Conservation (phyloP, 2,329 filamentous ascomycete genomes). For the Didymellaceae sp. region DNA sequence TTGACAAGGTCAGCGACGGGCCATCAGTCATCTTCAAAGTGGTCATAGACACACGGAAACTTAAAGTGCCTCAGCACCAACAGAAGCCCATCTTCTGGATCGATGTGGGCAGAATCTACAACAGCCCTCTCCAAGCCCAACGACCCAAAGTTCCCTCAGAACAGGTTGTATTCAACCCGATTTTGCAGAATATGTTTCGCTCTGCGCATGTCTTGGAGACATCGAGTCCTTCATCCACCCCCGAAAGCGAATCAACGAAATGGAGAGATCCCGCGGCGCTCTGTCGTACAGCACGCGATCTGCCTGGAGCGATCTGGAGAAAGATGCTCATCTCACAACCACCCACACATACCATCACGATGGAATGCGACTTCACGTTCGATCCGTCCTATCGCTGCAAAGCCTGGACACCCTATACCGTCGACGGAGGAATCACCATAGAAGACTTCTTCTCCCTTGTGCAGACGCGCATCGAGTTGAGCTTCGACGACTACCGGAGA, state of each 20-base stretch:
- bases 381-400: constrained; percentile 19
- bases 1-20: constrained; percentile 6
- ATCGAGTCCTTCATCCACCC: not conserved
- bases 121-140: not conserved
- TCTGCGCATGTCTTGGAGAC: constrained; percentile 6
- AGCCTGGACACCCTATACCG: constrained; percentile 17
- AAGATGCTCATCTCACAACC: constrained; percentile 18
- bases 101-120: constrained; percentile 7
- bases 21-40: constrained; percentile 18
- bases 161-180: constrained; percentile 14
- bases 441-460: constrained; percentile 16
- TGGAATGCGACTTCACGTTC: constrained; percentile 20
- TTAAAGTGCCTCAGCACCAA: constrained; percentile 1
- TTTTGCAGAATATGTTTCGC: constrained; percentile 15
- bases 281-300: constrained; percentile 6
- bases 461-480: constrained; percentile 14
- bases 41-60: constrained; percentile 14
- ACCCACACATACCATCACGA: constrained; percentile 16
- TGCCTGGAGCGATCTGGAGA: constrained; percentile 15
- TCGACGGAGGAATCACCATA: constrained; percentile 17
- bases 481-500: constrained; percentile 11
- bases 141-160: constrained; percentile 4
- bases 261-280: constrained; percentile 10
- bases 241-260: not conserved
- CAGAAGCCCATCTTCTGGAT: constrained; percentile 16